These are phyloP conservation scores for Xerocomus potaroensis DNA, from an alignment of 768 basidiomycete species.

Conservation along the genomic window DNA sequence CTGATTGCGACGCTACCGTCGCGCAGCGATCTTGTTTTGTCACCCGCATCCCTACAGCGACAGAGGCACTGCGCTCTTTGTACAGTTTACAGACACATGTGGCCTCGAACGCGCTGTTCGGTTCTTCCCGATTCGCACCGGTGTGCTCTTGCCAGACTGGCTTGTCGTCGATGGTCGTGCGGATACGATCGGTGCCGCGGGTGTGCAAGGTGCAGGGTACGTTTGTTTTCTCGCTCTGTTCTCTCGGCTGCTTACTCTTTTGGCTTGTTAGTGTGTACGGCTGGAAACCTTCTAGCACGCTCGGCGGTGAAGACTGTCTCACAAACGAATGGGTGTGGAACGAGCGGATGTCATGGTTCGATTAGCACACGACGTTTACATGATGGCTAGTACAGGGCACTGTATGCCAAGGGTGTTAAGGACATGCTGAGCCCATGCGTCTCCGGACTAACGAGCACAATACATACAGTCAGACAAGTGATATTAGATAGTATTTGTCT, in stretches of 20 bases:
- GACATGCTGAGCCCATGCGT: too few relatives aligned
- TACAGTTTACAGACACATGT: conserved; percentile 50
- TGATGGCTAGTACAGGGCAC: too few relatives aligned
- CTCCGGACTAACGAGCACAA: too few relatives aligned
- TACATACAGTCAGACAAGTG: too few relatives aligned
- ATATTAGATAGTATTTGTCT: conserved; percentile 22
- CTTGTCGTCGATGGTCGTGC: conserved; percentile 51
- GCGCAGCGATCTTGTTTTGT: conserved; percentile 53
- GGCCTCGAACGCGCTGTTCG: conserved; percentile 66
- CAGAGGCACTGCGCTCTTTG: conserved; percentile 44
- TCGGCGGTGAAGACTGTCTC: conserved; percentile 23
- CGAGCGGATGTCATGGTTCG: conserved; percentile 46
- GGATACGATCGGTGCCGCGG: conserved; percentile 65
- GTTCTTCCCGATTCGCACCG: conserved; percentile 84
- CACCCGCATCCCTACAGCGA: conserved; percentile 36
- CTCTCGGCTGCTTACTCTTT: not conserved
- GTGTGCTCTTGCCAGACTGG: conserved; percentile 76
- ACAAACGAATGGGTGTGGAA: conserved; percentile 41
- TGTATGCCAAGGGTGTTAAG: too few relatives aligned
- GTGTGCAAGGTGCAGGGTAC: conserved; percentile 73
- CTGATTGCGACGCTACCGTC: not conserved
- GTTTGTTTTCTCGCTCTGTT: conserved; percentile 16
- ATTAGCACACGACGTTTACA: conserved; percentile 30
- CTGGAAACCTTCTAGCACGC: conserved; percentile 7
- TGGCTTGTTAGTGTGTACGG: conserved; percentile 17